Conservation (phyloP, 1,139 yeast species). For the Candida sp. region DNA sequence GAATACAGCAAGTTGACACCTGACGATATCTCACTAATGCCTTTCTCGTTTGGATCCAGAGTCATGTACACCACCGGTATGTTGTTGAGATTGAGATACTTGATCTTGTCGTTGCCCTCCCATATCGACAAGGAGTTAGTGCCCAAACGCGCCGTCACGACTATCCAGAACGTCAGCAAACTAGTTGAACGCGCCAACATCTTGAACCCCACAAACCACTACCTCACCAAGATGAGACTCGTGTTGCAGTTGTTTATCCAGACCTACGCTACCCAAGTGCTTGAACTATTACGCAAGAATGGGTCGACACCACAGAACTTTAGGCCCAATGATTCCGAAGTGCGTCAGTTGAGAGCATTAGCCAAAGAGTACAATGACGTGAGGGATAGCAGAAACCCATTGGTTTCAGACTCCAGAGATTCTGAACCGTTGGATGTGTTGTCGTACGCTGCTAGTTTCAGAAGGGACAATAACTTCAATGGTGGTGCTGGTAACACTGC, state of each 20-base stretch:
- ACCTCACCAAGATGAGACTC: slow-evolving; percentile 55
- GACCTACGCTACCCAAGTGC: slow-evolving; percentile 61
- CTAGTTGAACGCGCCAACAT: slow-evolving; percentile 39
- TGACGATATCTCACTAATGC: slow-evolving; percentile 55
- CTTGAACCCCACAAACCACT: slow-evolving; percentile 50
- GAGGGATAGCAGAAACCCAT: slow-evolving; percentile 6
- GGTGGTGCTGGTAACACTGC: background rate
- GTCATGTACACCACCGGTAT: slow-evolving; percentile 72
- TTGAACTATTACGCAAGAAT: slow-evolving; percentile 30
- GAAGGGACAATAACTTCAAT: slow-evolving; percentile 12
- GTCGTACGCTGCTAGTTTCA: slow-evolving; percentile 38
- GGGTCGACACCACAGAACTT: slow-evolving; percentile 31
- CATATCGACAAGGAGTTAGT: slow-evolving; percentile 52
- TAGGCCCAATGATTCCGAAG: slow-evolving; percentile 16
- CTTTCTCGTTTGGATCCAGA: slow-evolving; percentile 66
- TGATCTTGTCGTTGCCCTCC: slow-evolving; percentile 58
- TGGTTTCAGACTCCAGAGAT: slow-evolving; percentile 6
- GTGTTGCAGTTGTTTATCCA: slow-evolving; percentile 62
- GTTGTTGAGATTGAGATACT: slow-evolving; percentile 60
- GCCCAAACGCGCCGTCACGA: slow-evolving; percentile 50
- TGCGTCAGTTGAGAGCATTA: slow-evolving; percentile 19
- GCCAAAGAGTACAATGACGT: slow-evolving; percentile 12
- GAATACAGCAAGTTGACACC: slow-evolving; percentile 49
- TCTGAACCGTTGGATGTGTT: slow-evolving; percentile 36
- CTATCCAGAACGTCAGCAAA: slow-evolving; percentile 47